These are phyloP conservation scores for Alternaria metachromatica DNA, from an alignment of 2,329 filamentous ascomycete species.

Conservation along the genomic window DNA sequence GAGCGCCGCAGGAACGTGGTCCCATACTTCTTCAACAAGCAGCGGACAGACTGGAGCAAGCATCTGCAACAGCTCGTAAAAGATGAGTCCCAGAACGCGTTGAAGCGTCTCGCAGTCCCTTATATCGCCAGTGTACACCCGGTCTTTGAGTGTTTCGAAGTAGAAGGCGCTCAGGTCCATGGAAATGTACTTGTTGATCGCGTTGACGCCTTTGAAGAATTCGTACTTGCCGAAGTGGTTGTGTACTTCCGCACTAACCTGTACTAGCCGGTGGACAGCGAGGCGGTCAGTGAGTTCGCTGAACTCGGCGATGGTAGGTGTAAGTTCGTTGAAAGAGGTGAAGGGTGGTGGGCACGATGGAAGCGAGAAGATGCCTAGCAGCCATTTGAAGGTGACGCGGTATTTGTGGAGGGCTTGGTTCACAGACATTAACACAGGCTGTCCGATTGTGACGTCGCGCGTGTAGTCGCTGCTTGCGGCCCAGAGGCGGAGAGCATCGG, in stretches of 20 bases:
- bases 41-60: slow-evolving; percentile 81
- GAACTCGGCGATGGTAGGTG: slow-evolving; percentile 6
- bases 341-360: slow-evolving; percentile 47
- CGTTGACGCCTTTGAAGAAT: slow-evolving; percentile 77
- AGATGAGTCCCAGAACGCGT: slow-evolving; percentile 65
- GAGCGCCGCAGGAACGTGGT: slow-evolving; percentile 72
- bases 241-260: slow-evolving; percentile 69
- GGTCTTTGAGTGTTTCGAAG: slow-evolving; percentile 89
- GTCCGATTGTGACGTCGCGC: slow-evolving; percentile 81
- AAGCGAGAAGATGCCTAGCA: slow-evolving; percentile 70
- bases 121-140: slow-evolving; percentile 82
- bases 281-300: slow-evolving; percentile 62
- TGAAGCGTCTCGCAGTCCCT: slow-evolving; percentile 66
- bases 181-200: slow-evolving; percentile 81
- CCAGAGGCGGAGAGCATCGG: slow-evolving; percentile 90
- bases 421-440: slow-evolving; percentile 76
- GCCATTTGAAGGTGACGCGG: slow-evolving; percentile 86
- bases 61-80: slow-evolving; percentile 76
- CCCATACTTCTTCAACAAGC: slow-evolving; percentile 88
- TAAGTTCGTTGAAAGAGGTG: slow-evolving; percentile 29
- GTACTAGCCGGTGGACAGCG: slow-evolving; percentile 75
- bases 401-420: slow-evolving; percentile 84
- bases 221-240: slow-evolving; percentile 73
- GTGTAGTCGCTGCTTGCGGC: slow-evolving; percentile 92
- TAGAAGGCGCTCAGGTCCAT: slow-evolving; percentile 91